A percentile compares a stretch with the other conserved stretches of the same genome.
phyloP scores from a whole-genome alignment of 345 rosid genomes.

The Barbarea vulgaris region DNA sequence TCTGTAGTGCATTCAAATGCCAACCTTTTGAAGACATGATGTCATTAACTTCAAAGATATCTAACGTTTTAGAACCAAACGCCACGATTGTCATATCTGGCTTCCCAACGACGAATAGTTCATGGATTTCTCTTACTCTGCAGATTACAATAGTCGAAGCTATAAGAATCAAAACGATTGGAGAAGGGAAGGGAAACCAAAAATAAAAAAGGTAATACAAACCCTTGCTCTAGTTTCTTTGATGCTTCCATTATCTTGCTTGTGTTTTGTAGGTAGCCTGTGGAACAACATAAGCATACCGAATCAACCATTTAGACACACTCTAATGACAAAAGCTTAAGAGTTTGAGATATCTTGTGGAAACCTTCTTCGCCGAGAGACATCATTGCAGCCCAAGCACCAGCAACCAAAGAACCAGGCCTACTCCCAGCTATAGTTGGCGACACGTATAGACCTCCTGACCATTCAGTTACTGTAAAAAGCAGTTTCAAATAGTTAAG shows the following conservation, averaged over 20 bases:
- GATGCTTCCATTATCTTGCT: slow-evolving; percentile 80
- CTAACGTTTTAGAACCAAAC: slow-evolving; percentile 68
- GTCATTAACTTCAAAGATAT: slow-evolving; percentile 93
- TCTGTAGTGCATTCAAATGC: slow-evolving; percentile 93
- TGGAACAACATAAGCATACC: slow-evolving; percentile 15
- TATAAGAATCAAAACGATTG: neutral
- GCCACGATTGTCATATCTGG: slow-evolving; percentile 95
- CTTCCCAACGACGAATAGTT: slow-evolving; percentile 73
- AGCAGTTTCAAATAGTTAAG: neutral
- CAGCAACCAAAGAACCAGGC: slow-evolving; percentile 87
- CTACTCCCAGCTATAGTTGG: slow-evolving; percentile 96
- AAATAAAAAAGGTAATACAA: slow-evolving; percentile 31
- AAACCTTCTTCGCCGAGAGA: slow-evolving; percentile 82
- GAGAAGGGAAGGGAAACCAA: neutral
- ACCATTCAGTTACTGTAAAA: slow-evolving; percentile 89
- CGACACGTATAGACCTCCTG: slow-evolving; percentile 90
- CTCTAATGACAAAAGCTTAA: neutral
- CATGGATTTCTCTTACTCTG: slow-evolving; percentile 75
- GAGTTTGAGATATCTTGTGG: slow-evolving; percentile 3
- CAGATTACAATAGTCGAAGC: slow-evolving; percentile 2
- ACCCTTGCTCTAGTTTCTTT: slow-evolving; percentile 73
- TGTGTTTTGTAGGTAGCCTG: slow-evolving; percentile 79
- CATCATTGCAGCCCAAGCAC: slow-evolving; percentile 97
- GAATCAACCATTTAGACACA: slow-evolving; percentile 17
- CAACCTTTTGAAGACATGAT: slow-evolving; percentile 85